These are phyloP conservation scores for Clarireedia sp. DNA, from an alignment of 2,329 filamentous ascomycete genomes.

Conservation along the genomic window DNA sequence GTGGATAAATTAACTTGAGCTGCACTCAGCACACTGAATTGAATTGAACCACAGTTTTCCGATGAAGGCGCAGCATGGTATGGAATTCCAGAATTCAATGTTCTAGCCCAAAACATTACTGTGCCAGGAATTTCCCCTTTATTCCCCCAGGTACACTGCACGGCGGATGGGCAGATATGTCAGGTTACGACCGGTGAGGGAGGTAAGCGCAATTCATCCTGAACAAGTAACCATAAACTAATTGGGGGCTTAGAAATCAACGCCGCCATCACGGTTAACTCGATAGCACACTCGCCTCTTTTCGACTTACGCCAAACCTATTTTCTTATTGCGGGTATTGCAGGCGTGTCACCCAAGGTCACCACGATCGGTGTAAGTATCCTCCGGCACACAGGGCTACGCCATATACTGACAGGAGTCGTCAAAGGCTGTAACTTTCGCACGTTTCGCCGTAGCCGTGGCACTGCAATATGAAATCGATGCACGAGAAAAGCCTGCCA, in stretches of 20 bases:
- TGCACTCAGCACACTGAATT: constrained; percentile 14
- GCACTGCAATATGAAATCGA: constrained; percentile 70
- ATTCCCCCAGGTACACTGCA: constrained; percentile 57
- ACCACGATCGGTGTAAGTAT: constrained; percentile 45
- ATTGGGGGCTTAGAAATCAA: constrained; percentile 40
- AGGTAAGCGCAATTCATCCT: neutral
- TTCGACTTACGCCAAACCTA: constrained; percentile 62
- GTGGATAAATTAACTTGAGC: neutral
- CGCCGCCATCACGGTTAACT: constrained; percentile 55
- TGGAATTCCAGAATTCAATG: constrained; percentile 35
- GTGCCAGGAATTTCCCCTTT: constrained; percentile 51
- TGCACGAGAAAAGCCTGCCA: constrained; percentile 53
- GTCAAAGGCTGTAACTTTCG: constrained; percentile 49
- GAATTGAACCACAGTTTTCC: neutral
- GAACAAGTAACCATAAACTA: neutral
- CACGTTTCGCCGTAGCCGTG: constrained; percentile 62
- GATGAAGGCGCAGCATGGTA: constrained; percentile 41
- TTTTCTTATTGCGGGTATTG: constrained; percentile 64
- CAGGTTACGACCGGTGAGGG: constrained; percentile 37
- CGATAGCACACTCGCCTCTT: constrained; percentile 49
- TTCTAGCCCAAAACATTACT: constrained; percentile 47
- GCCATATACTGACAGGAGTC: neutral
- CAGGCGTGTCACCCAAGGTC: constrained; percentile 60
- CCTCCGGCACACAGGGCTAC: neutral
- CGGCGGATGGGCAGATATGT: constrained; percentile 49